Evolutionary conservation across 78 protist species (phyloP), one percentile per base, ranked within the genome.

Genomic region (Planoprotostelium fungivorum): DNA sequence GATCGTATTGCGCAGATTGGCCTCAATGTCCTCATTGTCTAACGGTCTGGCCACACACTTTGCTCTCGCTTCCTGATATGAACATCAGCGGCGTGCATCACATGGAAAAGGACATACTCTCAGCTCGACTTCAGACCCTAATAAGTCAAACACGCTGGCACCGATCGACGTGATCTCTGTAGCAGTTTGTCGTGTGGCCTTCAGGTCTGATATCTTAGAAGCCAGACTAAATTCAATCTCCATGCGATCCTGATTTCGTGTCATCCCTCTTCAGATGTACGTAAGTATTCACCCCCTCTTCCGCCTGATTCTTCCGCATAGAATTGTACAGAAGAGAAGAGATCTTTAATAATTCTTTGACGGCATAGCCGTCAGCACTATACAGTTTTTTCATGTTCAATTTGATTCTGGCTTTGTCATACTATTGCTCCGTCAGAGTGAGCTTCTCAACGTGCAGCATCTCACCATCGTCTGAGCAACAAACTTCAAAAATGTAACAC

Each of bases 351-450:
- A 95, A 34, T 88, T 95, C 96, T 28, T 88, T 85, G 89, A 95
- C 96, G 0, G 96, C 94, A 63, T 95, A 88, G 29, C 95, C 96
- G 83, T 95, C 95, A 23, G 96, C 93, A n/a, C 36, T 36, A 51
- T 91, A 91, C 38, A 94, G 88, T 38, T 89, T 38, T 84, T 90
- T 89, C n/a, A 90, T 87, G 93, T 92, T 95, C 36, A 95, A 38
- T 86, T 92, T 92, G 1, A 95, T 31, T 83, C 88, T 39, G 23
- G 91, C 96, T 29, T 90, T 51, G 16, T 51, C 73, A 51, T 51
- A 51, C 73, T 51, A 16, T 51, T n/a, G 86, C 10, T 29, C 10
- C n/a, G 29, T 84, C 86, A 84, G 86, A 84, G 23, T 51, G 73
- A 51, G 31, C 5, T 5, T 1, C n/a, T n/a, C 86, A 84, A 9